Percentiles rank a stretch among this genome's conserved stretches.
Conservation (phyloP, 352 stramenopile species). For the Thalassiosira gravida region DNA sequence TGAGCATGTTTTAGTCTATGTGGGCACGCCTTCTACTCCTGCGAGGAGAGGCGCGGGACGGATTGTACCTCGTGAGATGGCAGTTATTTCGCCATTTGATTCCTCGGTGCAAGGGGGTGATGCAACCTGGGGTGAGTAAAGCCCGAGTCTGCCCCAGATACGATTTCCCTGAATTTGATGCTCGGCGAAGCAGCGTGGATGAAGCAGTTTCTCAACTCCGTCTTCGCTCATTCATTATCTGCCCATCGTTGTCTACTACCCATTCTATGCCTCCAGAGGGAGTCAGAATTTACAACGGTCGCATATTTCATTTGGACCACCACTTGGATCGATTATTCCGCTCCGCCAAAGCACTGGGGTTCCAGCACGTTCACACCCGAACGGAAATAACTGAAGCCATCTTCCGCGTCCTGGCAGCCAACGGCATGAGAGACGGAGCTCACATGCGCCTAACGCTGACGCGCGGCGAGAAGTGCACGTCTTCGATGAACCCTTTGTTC, state of each 20-base stretch:
- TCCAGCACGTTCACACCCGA: slow-evolving; percentile 81
- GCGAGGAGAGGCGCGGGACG: slow-evolving; percentile 41
- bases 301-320: slow-evolving; percentile 84
- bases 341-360: slow-evolving; percentile 86
- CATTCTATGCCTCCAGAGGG: slow-evolving; percentile 58
- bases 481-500: slow-evolving; percentile 86
- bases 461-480: slow-evolving; percentile 84
- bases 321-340: slow-evolving; percentile 84
- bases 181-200: no score
- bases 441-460: slow-evolving; percentile 87
- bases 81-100: slow-evolving; percentile 84
- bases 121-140: slow-evolving; percentile 66
- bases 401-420: slow-evolving; percentile 84
- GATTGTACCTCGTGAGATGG: slow-evolving; percentile 70
- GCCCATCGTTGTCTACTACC: no score
- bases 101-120: slow-evolving; percentile 87
- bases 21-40: no score
- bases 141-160: background rate
- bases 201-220: no score
- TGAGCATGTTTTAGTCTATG: slow-evolving; percentile 77
- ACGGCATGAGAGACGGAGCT: slow-evolving; percentile 85
- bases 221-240: no score
- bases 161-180: no score
- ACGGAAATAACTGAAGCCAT: slow-evolving; percentile 82
- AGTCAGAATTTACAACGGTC: slow-evolving; percentile 84